A percentile compares a stretch with the other conserved stretches of the same genome.
Evolutionary conservation across 1,284 basidiomycete genomes (phyloP).

Genomic region (Boletus holoroseus): DNA sequence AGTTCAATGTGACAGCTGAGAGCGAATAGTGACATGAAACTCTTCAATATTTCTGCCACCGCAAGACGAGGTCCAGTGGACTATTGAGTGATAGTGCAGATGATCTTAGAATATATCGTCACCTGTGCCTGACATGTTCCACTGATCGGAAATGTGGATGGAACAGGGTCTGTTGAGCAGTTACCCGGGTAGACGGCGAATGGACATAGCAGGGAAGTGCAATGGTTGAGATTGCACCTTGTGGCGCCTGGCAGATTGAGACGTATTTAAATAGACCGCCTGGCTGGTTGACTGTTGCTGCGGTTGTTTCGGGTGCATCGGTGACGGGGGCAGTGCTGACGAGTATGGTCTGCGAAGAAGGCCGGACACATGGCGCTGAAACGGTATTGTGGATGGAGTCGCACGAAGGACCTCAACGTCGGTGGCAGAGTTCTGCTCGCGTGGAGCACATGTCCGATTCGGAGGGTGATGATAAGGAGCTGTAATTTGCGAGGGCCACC

Average conservation of each 20-base stretch:
- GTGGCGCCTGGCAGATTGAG: background rate
- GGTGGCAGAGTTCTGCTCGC: background rate
- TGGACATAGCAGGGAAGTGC: background rate
- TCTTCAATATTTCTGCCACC: background rate
- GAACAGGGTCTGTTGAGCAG: background rate
- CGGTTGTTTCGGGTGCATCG: background rate
- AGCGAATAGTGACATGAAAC: background rate
- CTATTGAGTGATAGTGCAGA: background rate
- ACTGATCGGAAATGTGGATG: background rate
- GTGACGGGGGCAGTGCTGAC: background rate
- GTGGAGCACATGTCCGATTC: background rate
- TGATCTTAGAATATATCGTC: background rate
- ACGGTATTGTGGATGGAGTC: background rate
- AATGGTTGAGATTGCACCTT: background rate
- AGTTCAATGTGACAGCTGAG: slow-evolving; percentile 10
- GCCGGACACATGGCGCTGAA: background rate
- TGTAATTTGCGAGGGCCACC: slow-evolving; percentile 4
- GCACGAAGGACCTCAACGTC: background rate
- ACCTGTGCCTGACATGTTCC: background rate
- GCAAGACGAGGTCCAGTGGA: background rate
- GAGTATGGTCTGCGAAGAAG: background rate
- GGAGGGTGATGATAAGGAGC: background rate
- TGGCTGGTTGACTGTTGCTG: background rate
- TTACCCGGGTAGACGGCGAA: background rate
- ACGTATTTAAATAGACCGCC: background rate